phyloP scores from a whole-genome alignment of 2,329 filamentous ascomycete genomes.

The Dactylellina leptospora region DNA sequence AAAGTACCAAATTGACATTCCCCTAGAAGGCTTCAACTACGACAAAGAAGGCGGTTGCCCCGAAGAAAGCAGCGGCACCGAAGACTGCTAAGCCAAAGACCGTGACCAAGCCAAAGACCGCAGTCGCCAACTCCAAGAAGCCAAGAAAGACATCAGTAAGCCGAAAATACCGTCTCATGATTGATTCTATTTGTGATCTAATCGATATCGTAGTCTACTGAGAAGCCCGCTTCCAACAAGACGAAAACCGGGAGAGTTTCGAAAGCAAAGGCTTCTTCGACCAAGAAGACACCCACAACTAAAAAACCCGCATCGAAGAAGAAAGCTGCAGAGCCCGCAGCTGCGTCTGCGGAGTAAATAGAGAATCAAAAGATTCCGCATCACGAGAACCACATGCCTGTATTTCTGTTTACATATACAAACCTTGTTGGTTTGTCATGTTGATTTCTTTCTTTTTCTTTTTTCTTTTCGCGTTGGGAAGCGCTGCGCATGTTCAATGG shows the following conservation, averaged over 20 bases:
- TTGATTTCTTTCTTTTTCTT: background rate
- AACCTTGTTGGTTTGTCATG: no score
- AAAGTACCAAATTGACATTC: background rate
- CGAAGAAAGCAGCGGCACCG: slow-evolving; percentile 25
- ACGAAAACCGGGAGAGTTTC: slow-evolving; percentile 45
- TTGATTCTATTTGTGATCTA: no score
- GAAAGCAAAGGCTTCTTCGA: slow-evolving; percentile 30
- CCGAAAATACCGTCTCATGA: no score
- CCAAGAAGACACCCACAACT: slow-evolving; percentile 20
- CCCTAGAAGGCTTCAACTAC: slow-evolving; percentile 13
- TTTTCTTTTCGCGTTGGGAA: background rate
- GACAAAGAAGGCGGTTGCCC: slow-evolving; percentile 19
- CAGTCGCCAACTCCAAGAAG: slow-evolving; percentile 47
- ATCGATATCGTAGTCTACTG: no score
- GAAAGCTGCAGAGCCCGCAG: slow-evolving; percentile 24
- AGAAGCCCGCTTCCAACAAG: slow-evolving; percentile 36
- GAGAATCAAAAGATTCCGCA: no score
- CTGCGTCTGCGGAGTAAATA: slow-evolving; percentile 23
- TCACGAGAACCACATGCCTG: no score
- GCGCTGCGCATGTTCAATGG: background rate
- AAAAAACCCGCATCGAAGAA: slow-evolving; percentile 41
- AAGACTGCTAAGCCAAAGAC: slow-evolving; percentile 33
- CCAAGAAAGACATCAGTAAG: slow-evolving; percentile 35
- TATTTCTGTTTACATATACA: no score
- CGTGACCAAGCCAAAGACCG: slow-evolving; percentile 26